phyloP scores from a whole-genome alignment of 306 rosid genomes.

The Psophocarpus tetragonolobus region DNA sequence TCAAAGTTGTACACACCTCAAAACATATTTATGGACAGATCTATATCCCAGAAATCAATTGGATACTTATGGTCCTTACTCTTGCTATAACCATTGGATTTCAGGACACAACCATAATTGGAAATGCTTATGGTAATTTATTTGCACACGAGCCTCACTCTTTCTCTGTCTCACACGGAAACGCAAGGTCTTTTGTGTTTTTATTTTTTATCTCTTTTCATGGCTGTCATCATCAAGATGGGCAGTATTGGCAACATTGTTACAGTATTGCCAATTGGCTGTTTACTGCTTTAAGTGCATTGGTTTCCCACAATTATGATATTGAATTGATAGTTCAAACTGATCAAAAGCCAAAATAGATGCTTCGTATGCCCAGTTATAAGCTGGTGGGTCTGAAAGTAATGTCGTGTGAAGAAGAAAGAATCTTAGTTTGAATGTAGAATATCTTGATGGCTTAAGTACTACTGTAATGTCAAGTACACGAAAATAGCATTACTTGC shows the following conservation, averaged over 20 bases:
- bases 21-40: constrained; percentile 79
- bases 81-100: constrained; percentile 83
- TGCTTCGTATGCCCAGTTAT: background rate
- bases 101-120: constrained; percentile 76
- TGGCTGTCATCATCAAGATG: background rate
- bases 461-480: background rate
- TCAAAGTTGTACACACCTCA: constrained; percentile 88
- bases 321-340: background rate
- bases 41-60: constrained; percentile 89
- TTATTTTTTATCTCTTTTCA: background rate
- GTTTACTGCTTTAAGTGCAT: constrained; percentile 12
- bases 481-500: background rate
- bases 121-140: constrained; percentile 82
- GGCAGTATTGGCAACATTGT: background rate
- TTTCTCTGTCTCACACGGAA: background rate
- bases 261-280: constrained; percentile 10
- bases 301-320: background rate
- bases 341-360: constrained; percentile 15
- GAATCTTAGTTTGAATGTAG: background rate
- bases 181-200: background rate
- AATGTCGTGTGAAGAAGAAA: background rate
- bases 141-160: background rate
- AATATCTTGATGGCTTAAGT: background rate
- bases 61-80: constrained; percentile 89
- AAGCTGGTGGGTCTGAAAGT: constrained; percentile 19